Conservation (phyloP, 495 filamentous ascomycete genomes). For the Aspergillus homomorphus region DNA sequence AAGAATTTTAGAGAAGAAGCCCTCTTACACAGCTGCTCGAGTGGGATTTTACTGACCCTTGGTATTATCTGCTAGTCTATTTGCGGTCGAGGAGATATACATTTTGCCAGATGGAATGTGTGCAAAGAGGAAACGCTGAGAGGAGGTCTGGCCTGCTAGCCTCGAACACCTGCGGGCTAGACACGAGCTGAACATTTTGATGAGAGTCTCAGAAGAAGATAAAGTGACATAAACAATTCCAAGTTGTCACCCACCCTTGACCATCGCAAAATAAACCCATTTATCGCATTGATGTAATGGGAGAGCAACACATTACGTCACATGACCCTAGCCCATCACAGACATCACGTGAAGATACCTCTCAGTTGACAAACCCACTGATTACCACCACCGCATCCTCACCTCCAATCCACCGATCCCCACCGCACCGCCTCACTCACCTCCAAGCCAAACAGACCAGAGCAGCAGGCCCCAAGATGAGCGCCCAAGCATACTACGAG, state of each 20-base stretch:
- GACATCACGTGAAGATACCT: background rate
- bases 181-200: background rate
- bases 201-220: background rate
- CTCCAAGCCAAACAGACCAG: constrained; percentile 9
- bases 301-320: background rate
- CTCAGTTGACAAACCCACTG: background rate
- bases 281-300: constrained; percentile 6
- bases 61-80: background rate
- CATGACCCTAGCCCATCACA: background rate
- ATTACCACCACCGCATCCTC: background rate
- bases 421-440: constrained; percentile 23
- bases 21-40: too few species aligned
- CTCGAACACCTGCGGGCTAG: background rate
- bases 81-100: constrained; percentile 8
- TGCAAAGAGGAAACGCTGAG: background rate
- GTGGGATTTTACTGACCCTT: background rate
- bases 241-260: too few species aligned
- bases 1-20: background rate
- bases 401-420: constrained; percentile 1
- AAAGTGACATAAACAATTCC: too few species aligned
- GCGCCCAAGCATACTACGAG: constrained; percentile 71
- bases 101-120: background rate
- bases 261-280: too few species aligned
- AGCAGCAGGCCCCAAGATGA: constrained; percentile 26
- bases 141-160: background rate